Percentiles rank a stretch among this genome's conserved stretches.
These are phyloP conservation scores for Neurospora tetraspora DNA, from an alignment of 495 filamentous ascomycete genomes.

Conservation along the genomic window DNA sequence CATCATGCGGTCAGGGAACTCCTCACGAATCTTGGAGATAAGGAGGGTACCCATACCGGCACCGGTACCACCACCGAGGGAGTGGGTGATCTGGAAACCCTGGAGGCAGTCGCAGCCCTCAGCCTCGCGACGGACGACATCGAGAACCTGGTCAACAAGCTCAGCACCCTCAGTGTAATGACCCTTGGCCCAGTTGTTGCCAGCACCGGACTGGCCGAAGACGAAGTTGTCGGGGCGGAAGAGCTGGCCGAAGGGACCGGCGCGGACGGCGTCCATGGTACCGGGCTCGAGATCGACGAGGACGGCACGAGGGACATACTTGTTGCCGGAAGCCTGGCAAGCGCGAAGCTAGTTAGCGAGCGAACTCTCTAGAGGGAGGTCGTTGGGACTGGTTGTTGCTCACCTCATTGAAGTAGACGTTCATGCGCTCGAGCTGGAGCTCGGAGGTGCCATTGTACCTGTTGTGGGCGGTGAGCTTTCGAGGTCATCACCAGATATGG, in stretches of 20 bases:
- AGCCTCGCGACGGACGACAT: constrained; percentile 98
- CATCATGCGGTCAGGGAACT: constrained; percentile 99
- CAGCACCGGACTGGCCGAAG: constrained; percentile 97
- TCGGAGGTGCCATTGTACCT: constrained; percentile 97
- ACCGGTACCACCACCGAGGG: constrained; percentile 99
- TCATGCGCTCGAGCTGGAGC: constrained; percentile 99
- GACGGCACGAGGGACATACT: constrained; percentile 98
- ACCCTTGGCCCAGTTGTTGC: constrained; percentile 99
- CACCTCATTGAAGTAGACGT: constrained; percentile 99
- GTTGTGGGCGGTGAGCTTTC: constrained; percentile 22
- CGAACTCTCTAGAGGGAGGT: background rate
- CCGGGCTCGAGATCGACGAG: constrained; percentile 98
- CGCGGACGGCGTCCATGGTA: constrained; percentile 99
- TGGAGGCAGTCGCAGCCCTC: constrained; percentile 99
- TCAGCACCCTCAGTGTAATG: constrained; percentile 99
- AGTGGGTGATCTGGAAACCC: constrained; percentile 99
- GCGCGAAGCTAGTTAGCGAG: background rate
- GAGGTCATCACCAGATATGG: background rate
- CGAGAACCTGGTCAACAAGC: constrained; percentile 94
- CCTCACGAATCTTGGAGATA: constrained; percentile 99
- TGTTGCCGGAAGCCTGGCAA: constrained; percentile 78
- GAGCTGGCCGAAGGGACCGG: constrained; percentile 97
- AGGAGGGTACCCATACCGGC: constrained; percentile 99
- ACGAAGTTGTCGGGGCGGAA: constrained; percentile 99
- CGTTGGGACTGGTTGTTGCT: constrained; percentile 11